Conservation (phyloP, 169 alveolate genomes). For the Blepharisma undulans region DNA sequence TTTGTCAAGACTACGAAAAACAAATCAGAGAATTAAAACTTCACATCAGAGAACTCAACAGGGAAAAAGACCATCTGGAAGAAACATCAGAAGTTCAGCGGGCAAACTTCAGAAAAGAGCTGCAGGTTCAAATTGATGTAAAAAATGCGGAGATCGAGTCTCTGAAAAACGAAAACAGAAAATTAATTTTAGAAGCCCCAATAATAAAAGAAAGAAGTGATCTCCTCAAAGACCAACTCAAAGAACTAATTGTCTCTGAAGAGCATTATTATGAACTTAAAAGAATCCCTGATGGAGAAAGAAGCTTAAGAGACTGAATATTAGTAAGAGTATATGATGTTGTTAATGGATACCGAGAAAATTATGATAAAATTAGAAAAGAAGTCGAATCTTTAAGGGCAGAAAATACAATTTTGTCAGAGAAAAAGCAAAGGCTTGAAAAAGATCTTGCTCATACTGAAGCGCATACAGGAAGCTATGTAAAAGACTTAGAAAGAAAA, state of each 20-base stretch:
- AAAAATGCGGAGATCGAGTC: background rate
- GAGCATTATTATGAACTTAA: conserved; percentile 47
- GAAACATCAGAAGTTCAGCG: conserved; percentile 23
- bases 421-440: conserved; percentile 61
- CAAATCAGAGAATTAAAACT: background rate
- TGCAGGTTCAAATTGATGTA: background rate
- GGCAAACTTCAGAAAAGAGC: conserved; percentile 15
- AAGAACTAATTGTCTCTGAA: background rate
- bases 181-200: conserved; percentile 32
- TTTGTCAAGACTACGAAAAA: conserved; percentile 26
- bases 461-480: conserved; percentile 60
- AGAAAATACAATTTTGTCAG: conserved; percentile 44
- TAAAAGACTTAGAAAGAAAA: conserved; percentile 51
- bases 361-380: conserved; percentile 56
- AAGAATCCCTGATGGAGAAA: conserved; percentile 63
- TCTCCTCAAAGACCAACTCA: conserved; percentile 2
- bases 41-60: background rate
- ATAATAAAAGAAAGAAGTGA: conserved; percentile 6
- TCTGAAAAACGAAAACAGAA: background rate
- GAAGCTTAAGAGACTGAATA: conserved; percentile 72
- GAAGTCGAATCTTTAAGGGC: conserved; percentile 54
- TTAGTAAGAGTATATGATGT: conserved; percentile 72
- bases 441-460: conserved; percentile 64
- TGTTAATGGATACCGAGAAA: conserved; percentile 58
- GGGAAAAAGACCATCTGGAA: conserved; percentile 17